Evolutionary conservation across 129 eudicot genomes (phyloP).

Genomic region (Ambrosia artemisiifolia): DNA sequence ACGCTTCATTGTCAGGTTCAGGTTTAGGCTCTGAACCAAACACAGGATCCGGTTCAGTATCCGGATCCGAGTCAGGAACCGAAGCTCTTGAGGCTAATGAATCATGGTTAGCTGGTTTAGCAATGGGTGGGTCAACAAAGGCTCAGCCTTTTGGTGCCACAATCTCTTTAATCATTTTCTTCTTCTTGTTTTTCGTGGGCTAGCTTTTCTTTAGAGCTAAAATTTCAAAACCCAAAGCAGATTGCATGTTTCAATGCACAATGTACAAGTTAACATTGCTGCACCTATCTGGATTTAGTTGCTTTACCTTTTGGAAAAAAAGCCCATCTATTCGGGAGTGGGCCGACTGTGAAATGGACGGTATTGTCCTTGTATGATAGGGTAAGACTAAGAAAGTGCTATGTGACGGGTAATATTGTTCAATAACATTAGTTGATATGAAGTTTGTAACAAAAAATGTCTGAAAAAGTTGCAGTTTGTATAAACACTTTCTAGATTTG

Average conservation of each 20-base stretch:
- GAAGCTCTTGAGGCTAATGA: constrained; percentile 65
- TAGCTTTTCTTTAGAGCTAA: constrained; percentile 14
- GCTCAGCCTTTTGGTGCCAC: constrained; percentile 21
- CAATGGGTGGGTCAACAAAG: constrained; percentile 77
- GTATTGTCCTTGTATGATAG: constrained; percentile 16
- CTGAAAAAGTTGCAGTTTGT: constrained; percentile 20
- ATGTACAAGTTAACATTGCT: constrained; percentile 19
- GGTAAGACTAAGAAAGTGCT: neutral
- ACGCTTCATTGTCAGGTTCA: constrained; percentile 29
- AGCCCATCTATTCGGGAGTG: neutral
- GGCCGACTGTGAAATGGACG: constrained; percentile 9
- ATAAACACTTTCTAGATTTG: constrained; percentile 22
- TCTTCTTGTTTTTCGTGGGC: constrained; percentile 3
- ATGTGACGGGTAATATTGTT: constrained; percentile 16
- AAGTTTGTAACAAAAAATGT: constrained; percentile 1
- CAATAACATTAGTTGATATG: neutral
- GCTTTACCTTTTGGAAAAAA: constrained; percentile 1
- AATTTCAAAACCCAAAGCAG: neutral
- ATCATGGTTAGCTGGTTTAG: constrained; percentile 87
- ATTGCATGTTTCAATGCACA: constrained; percentile 11
- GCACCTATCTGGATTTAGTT: constrained; percentile 1
- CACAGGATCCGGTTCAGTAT: constrained; percentile 33
- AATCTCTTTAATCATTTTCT: neutral
- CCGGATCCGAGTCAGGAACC: constrained; percentile 52
- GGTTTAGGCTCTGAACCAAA: constrained; percentile 25